Percentiles rank a stretch among this genome's conserved stretches.
These are phyloP conservation scores for Haberlea rhodopensis DNA, from an alignment of 257 asterid genomes.

Conservation along the genomic window DNA sequence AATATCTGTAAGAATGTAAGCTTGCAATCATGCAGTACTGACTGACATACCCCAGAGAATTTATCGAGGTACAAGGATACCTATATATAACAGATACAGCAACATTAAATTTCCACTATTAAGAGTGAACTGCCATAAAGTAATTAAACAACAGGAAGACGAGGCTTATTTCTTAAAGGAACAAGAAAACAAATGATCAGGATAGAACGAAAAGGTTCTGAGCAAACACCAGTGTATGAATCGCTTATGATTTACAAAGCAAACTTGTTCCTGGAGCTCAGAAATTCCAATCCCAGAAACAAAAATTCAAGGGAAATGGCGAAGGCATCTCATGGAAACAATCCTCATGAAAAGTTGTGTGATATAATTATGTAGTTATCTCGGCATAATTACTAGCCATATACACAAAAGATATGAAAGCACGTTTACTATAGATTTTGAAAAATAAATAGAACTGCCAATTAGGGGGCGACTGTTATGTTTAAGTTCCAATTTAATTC, in stretches of 20 bases:
- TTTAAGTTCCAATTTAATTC: background rate
- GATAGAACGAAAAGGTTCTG: no score
- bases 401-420: background rate
- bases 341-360: background rate
- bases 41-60: slow-evolving; percentile 95
- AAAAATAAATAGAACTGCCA: no score
- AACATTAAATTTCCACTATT: slow-evolving; percentile 10
- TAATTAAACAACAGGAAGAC: slow-evolving; percentile 16
- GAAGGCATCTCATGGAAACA: background rate
- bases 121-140: slow-evolving; percentile 13
- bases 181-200: background rate
- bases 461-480: background rate
- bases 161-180: background rate
- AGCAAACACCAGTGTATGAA: no score
- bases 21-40: slow-evolving; percentile 95
- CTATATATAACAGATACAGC: slow-evolving; percentile 41
- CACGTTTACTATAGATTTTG: background rate
- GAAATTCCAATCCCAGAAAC: no score
- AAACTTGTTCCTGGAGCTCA: no score
- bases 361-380: no score
- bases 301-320: background rate
- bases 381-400: background rate
- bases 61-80: slow-evolving; percentile 97
- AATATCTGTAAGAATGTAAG: slow-evolving; percentile 89
- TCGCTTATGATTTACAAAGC: no score